phyloP scores from a whole-genome alignment of 2,329 filamentous ascomycete genomes.

The Cordyceps fumosorosea region DNA sequence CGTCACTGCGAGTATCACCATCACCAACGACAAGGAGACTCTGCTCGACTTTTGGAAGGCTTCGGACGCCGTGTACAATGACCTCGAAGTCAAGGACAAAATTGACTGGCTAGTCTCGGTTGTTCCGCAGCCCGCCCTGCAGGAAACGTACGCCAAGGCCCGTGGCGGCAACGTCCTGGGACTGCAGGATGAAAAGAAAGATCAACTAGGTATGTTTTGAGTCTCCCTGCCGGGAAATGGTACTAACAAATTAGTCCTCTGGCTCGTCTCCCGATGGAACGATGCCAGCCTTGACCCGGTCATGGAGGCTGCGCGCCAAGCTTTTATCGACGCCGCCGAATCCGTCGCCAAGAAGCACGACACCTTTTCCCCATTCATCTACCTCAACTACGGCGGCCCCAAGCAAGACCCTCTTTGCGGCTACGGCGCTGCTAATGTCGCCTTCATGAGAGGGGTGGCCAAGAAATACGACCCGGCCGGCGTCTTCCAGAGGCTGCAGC shows the following conservation, averaged over 20 bases:
- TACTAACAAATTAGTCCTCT: slow-evolving; percentile 11
- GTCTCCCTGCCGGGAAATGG: background rate
- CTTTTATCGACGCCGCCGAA: slow-evolving; percentile 2
- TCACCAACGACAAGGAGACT: slow-evolving; percentile 13
- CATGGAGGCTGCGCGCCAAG: slow-evolving; percentile 9
- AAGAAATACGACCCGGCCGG: slow-evolving; percentile 27
- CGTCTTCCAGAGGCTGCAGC: slow-evolving; percentile 27
- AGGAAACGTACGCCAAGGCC: slow-evolving; percentile 4
- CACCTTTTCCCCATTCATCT: slow-evolving; percentile 18
- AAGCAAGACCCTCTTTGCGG: slow-evolving; percentile 31
- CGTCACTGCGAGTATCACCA: slow-evolving; percentile 15
- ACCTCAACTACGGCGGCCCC: slow-evolving; percentile 37
- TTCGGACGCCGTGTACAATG: slow-evolving; percentile 12
- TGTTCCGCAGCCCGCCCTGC: slow-evolving; percentile 14
- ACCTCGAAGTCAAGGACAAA: slow-evolving; percentile 13
- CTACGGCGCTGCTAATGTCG: slow-evolving; percentile 32
- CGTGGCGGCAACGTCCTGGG: slow-evolving; percentile 15
- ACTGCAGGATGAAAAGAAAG: slow-evolving; percentile 4
- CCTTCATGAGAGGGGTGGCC: slow-evolving; percentile 22
- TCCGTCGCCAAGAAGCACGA: slow-evolving; percentile 11
- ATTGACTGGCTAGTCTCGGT: slow-evolving; percentile 16
- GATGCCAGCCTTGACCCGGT: slow-evolving; percentile 10
- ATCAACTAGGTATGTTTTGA: slow-evolving; percentile 13
- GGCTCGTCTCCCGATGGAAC: slow-evolving; percentile 14
- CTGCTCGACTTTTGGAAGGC: slow-evolving; percentile 13